Percentiles rank a stretch among this genome's conserved stretches.
phyloP scores from a whole-genome alignment of 768 basidiomycete species.

The Boletus subparvulus region DNA sequence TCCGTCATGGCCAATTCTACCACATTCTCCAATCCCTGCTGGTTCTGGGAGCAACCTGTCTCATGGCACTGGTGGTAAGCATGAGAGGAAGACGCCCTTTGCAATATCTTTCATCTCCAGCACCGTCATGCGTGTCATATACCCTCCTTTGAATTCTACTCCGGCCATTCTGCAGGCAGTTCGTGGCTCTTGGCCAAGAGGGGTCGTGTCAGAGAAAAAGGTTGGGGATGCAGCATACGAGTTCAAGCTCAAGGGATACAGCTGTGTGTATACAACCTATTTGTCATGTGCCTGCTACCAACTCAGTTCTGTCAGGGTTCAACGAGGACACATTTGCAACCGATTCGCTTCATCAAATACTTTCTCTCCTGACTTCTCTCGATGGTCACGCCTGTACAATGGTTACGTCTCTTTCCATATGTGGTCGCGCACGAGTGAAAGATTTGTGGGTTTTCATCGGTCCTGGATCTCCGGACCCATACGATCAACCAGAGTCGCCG shows the following conservation, averaged over 20 bases:
- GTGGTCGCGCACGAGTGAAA: slow-evolving; percentile 68
- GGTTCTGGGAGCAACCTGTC: slow-evolving; percentile 39
- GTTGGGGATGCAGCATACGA: slow-evolving; percentile 70
- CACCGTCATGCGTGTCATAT: slow-evolving; percentile 68
- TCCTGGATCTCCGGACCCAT: slow-evolving; percentile 36
- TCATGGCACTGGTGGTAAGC: slow-evolving; percentile 35
- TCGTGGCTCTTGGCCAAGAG: slow-evolving; percentile 74
- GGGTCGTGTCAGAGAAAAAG: slow-evolving; percentile 76
- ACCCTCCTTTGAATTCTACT: slow-evolving; percentile 72
- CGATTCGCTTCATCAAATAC: slow-evolving; percentile 71
- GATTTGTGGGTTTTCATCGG: slow-evolving; percentile 80
- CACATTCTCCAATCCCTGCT: slow-evolving; percentile 40
- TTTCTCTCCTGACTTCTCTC: slow-evolving; percentile 62
- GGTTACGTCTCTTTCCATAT: slow-evolving; percentile 67
- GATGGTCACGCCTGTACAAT: slow-evolving; percentile 69
- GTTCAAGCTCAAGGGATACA: slow-evolving; percentile 81
- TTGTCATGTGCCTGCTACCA: slow-evolving; percentile 16
- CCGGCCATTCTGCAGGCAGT: slow-evolving; percentile 82
- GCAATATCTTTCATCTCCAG: slow-evolving; percentile 72
- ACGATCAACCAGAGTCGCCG: slow-evolving; percentile 35
- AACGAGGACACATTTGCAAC: slow-evolving; percentile 74
- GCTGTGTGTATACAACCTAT: slow-evolving; percentile 48
- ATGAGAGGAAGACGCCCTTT: slow-evolving; percentile 50
- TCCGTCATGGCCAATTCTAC: slow-evolving; percentile 36
- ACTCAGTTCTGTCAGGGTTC: slow-evolving; percentile 53